These are phyloP conservation scores for Yamadazyma nakazawae DNA, from an alignment of 805 yeast genomes.

Conservation along the genomic window DNA sequence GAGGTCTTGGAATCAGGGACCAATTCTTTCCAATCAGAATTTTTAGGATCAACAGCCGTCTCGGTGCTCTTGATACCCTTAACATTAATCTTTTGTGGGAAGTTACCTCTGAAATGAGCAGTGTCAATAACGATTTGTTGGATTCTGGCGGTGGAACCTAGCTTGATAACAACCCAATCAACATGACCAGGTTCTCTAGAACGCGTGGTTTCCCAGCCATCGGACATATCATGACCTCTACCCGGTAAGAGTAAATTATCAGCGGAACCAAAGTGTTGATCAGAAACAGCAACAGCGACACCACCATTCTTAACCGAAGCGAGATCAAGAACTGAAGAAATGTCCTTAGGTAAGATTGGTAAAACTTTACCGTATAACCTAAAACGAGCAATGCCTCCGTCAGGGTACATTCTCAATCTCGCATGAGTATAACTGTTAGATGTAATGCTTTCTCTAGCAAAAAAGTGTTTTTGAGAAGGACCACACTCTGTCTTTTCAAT, in stretches of 20 bases:
- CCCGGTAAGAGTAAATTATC: constrained; percentile 90
- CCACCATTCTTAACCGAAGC: constrained; percentile 89
- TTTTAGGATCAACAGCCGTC: constrained; percentile 37
- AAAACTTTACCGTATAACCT: constrained; percentile 81
- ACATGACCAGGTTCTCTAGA: constrained; percentile 80
- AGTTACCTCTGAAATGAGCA: constrained; percentile 92
- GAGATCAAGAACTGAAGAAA: constrained; percentile 49
- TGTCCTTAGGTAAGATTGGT: constrained; percentile 59
- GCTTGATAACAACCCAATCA: constrained; percentile 86
- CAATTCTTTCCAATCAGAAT: constrained; percentile 57
- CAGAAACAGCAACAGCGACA: constrained; percentile 76
- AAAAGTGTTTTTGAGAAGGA: constrained; percentile 83
- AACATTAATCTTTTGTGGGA: constrained; percentile 77
- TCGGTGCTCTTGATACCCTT: constrained; percentile 50
- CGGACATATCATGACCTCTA: constrained; percentile 93
- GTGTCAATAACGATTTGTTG: constrained; percentile 75
- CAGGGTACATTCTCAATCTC: constrained; percentile 90
- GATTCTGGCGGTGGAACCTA: constrained; percentile 65
- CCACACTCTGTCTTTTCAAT: constrained; percentile 79
- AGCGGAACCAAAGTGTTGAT: constrained; percentile 92
- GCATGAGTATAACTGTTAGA: constrained; percentile 67
- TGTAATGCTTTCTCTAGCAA: constrained; percentile 61
- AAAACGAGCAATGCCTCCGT: constrained; percentile 96
- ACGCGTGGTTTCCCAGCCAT: constrained; percentile 97
- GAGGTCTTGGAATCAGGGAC: constrained; percentile 70